Conservation (phyloP, 176 grass and related monocot species). For the Carex parvula region DNA sequence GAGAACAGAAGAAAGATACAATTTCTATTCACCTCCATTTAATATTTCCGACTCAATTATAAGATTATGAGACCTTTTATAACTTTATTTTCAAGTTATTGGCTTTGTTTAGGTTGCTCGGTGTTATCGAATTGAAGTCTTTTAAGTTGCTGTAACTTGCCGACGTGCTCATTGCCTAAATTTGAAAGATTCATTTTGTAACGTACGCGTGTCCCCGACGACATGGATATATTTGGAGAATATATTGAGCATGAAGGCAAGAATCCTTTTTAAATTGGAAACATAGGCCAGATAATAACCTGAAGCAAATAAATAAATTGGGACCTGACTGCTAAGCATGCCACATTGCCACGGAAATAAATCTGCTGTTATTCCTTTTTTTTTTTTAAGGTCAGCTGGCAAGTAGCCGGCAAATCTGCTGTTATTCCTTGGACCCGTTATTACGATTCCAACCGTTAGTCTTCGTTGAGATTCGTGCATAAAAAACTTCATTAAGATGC, state of each 20-base stretch:
- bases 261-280: background rate
- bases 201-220: background rate
- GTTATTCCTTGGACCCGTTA: too few relatives aligned
- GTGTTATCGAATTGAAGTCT: too few relatives aligned
- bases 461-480: too few relatives aligned
- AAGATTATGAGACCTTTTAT: too few relatives aligned
- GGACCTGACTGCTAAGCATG: background rate
- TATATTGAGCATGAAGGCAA: background rate
- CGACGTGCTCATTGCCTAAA: background rate
- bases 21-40: constrained; percentile 11
- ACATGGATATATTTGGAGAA: background rate
- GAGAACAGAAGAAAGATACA: background rate
- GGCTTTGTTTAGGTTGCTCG: constrained; percentile 1
- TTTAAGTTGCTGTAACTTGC: too few relatives aligned
- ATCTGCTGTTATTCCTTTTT: too few relatives aligned
- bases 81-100: background rate
- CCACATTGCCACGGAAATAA: background rate
- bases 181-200: background rate
- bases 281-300: background rate
- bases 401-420: too few relatives aligned
- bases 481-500: too few relatives aligned
- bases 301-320: background rate
- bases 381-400: too few relatives aligned
- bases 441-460: too few relatives aligned
- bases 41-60: background rate